Evolutionary conservation across 495 filamentous ascomycete genomes (phyloP), one percentile per base, ranked within the genome.

Genomic region (Aspergillus taichungensis): DNA sequence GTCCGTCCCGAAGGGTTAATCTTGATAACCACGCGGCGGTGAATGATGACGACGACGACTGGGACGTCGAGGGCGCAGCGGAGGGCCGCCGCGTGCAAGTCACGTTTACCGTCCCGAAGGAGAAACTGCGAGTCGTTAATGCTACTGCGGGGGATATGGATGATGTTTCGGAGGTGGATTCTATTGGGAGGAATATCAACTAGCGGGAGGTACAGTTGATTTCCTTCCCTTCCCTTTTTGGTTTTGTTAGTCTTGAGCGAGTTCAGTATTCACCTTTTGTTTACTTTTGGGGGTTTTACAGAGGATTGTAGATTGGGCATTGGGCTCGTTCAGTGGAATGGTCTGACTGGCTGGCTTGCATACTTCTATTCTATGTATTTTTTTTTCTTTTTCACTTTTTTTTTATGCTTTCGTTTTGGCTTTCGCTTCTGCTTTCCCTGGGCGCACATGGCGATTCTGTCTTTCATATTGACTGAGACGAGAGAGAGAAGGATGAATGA

Each of bases 71-170:
- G 60, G 76, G 76, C 36, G 87, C 87, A 6, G 84, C 85, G 1
- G 82, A 90, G 63, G 78, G 76, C 40, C 63, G 88, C 35, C 75
- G 87, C 11, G 90, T 97, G 47, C 91, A 97, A 66, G 78, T 94
- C 49, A 94, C 94, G 71, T 97, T 94, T 62, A 94, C 89, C 1
- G 87, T 94, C 45, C 91, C 91, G 38, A 84, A 79, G 60, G 83
- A 88, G 67, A 78, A 75, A 60, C 59, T 97, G 52, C 71, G 91
- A 40, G 88, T 97, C 9, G 89, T 95, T 7, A 97, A 97, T 67
- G 78, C 65, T 8, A 58, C 62, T 0, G 62, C 61, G 1, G 43
- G 54, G 0, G 64, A 71, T 34, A 45, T 67, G 53, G 63, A 67
- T 43, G 55, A 57, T 37, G 24, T 60, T 14, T 68, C 65, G 6